Base-by-base conservation (phyloP, 1,284 basidiomycete genomes). In the Moesziomyces globuligerus region DNA sequence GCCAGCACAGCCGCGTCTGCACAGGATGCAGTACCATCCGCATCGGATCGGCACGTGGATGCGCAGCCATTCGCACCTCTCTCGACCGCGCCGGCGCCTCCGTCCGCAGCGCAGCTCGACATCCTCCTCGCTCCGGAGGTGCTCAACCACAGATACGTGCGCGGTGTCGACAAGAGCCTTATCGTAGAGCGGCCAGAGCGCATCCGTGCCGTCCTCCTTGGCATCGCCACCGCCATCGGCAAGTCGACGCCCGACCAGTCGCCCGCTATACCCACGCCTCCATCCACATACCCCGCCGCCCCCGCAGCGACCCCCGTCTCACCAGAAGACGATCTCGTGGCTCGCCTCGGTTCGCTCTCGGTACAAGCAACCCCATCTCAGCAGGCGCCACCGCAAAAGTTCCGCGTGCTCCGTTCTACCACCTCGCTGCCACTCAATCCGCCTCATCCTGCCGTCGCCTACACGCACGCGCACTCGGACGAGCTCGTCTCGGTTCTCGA, bases 151-250 rank as follows among this genome's bases (percentile, higher is more conserved):
- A 51, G 69, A 38, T 81, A 77, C 49, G 78, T 81, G 18, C 76
- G 80, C 21, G 72, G 75, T 5, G 56, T 78, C 7, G 78, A 81
- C 48, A 74, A 75, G 47, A 73, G 72, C 24, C 64, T 68, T 36
- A 78, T 81, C 42, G 80, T 81, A 13, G 80, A 81, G 53, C 64
- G 80, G 15, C 80, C 80, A 13, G 79, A 81, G 42, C 62, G 80
- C 18, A 72, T 81, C 18, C 72, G 78, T 17, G 80, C 79, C 3
- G 74, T 75, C 10, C 54, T 78, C 9, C 71, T 81, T 23, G 80
- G 79, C 7, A 51, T 80, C 15, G 58, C 79, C 0, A 69, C 64
- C 1, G 68, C 72, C 3, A 65, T 71, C 26, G 77, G 73, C 6
- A 57, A 66, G 43, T 24, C 53, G 25, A 13, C 43, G 4, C 7